phyloP scores from a whole-genome alignment of 2,329 filamentous ascomycete genomes.

The Torrubiellomyces zombiae region DNA sequence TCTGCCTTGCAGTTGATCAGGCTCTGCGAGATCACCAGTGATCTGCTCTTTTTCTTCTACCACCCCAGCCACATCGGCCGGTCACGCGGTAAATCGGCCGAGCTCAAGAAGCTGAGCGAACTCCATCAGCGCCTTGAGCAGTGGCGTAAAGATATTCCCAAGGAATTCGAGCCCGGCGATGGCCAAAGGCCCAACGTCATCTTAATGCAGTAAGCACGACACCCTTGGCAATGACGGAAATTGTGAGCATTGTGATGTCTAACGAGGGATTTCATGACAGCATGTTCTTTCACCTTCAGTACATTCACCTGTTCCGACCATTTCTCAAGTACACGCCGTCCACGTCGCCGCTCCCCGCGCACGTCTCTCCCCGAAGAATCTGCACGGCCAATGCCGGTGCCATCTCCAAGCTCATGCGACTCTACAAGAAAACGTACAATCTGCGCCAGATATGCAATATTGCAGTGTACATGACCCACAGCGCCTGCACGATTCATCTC shows the following conservation, averaged over 20 bases:
- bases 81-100: conserved; percentile 57
- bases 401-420: conserved; percentile 83
- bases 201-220: conserved; percentile 57
- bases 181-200: conserved; percentile 74
- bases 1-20: conserved; percentile 66
- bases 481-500: conserved; percentile 85
- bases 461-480: conserved; percentile 88
- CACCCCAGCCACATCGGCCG: conserved; percentile 53
- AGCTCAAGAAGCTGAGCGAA: conserved; percentile 84
- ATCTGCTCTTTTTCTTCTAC: conserved; percentile 80
- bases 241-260: too few species aligned
- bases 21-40: conserved; percentile 85
- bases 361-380: conserved; percentile 78
- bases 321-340: conserved; percentile 80
- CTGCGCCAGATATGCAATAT: conserved; percentile 91
- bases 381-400: conserved; percentile 79
- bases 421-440: conserved; percentile 87
- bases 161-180: conserved; percentile 77
- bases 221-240: too few species aligned
- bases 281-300: conserved; percentile 95
- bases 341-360: conserved; percentile 66
- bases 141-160: conserved; percentile 72
- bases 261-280: too few species aligned
- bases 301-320: conserved; percentile 88
- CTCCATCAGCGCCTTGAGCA: conserved; percentile 78